Evolutionary conservation across 805 yeast genomes (phyloP), one percentile per base, ranked within the genome.

Genomic region (Ogataea saltuana): DNA sequence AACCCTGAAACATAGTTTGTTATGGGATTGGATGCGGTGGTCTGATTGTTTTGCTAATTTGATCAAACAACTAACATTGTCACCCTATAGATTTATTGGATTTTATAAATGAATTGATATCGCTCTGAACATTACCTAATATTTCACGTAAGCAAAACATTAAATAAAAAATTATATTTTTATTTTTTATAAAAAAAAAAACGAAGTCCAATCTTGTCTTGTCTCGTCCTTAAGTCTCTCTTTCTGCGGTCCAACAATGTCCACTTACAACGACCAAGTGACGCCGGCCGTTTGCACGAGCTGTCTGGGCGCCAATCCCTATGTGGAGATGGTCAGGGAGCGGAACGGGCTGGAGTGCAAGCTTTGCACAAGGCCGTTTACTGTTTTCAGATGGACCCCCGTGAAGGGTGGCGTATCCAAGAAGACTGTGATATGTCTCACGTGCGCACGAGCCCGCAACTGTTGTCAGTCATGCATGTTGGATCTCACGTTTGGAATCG

Each of bases 391-490:
- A 43, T 88, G 96, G 96, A 71, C 74, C 44, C 74, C 76, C 13
- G 66, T 64, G 30, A 65, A 63, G 44, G 68, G 61, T 32, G 70
- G 69, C 15, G 65, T 68, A 35, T 66, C 78, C 48, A 72, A 75
- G 44, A 80, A 76, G 52, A 88, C 96, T 2, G 63, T 79, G 1
- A 78, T 91, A 15, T 91, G 99, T 65, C 59, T 68, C 26, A 80
- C 90, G 0, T 91, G 99, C 68, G 81, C 97, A 0, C 69, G 81
- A 31, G 79, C 83, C 33, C 75, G 83, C 46, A 84, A 87, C 64
- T 84, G 95, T 54, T 91, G 99, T 59, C 98, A 93, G 61, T 68
- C 81, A 18, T 91, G 99, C 62, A 76, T 88, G 78, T 62, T 85
- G 25, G 98, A 91, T 65, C 67, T 90, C 31, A 78, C 83, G 21